Conservation (phyloP, 192 early-diverging fungal species). For the Entomortierella lignicola region DNA sequence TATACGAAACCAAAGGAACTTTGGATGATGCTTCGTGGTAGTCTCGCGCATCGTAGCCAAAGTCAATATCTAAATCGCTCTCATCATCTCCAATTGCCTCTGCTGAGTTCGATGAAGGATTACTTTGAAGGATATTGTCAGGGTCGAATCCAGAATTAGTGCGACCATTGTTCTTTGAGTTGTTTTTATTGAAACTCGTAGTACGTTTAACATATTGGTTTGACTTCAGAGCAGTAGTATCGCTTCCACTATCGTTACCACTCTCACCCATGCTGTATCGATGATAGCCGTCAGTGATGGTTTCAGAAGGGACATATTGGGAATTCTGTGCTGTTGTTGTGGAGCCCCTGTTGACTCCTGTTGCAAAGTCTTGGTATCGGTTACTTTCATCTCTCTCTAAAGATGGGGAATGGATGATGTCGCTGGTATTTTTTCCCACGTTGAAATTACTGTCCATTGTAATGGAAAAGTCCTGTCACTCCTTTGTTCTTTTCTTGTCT, state of each 20-base stretch:
- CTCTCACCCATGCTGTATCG: conserved; percentile 33
- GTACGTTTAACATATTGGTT: conserved; percentile 19
- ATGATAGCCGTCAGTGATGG: conserved; percentile 6
- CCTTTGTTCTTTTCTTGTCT: background rate
- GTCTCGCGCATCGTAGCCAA: conserved; percentile 3
- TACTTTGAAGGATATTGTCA: background rate
- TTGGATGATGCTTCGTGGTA: conserved; percentile 22
- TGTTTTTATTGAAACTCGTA: conserved; percentile 23
- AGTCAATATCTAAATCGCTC: conserved; percentile 31
- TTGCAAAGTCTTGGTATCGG: conserved; percentile 20
- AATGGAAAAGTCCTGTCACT: background rate
- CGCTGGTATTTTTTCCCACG: background rate
- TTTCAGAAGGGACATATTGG: background rate
- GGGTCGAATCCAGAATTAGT: conserved; percentile 16
- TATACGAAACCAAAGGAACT: conserved; percentile 38
- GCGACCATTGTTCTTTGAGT: background rate
- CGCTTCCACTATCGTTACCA: conserved; percentile 38
- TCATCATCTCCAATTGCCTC: conserved; percentile 3
- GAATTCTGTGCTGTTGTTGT: conserved; percentile 1
- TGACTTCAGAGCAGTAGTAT: conserved; percentile 34
- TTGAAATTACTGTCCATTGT: conserved; percentile 1
- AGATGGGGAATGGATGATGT: background rate
- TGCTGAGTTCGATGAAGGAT: background rate
- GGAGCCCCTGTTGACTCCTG: background rate
- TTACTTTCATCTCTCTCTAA: conserved; percentile 20